Percentiles rank a stretch among this genome's conserved stretches.
phyloP scores from a whole-genome alignment of 139 green algal species.

The Edaphochlamys debaryana region DNA sequence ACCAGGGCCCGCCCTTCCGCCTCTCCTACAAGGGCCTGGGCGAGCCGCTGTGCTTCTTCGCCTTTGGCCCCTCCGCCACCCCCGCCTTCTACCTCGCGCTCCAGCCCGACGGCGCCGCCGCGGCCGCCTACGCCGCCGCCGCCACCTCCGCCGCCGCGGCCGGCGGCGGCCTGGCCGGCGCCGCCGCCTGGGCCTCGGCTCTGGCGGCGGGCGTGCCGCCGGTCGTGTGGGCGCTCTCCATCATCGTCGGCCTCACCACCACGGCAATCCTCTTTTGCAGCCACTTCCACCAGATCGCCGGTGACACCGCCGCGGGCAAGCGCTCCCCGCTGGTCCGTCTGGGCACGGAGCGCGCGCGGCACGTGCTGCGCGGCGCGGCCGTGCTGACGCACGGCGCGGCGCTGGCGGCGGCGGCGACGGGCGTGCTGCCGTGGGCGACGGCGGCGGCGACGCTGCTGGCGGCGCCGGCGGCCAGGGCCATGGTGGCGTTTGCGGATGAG shows the following conservation, averaged over 20 bases:
- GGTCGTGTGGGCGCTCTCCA: constrained; percentile 52
- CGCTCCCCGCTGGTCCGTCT: constrained; percentile 88
- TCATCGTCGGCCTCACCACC: constrained; percentile 88
- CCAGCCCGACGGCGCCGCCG: constrained; percentile 43
- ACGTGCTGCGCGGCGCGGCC: constrained; percentile 49
- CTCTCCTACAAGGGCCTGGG: constrained; percentile 97
- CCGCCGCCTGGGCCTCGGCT: background rate
- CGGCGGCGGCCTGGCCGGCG: background rate
- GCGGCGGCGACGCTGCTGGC: constrained; percentile 40
- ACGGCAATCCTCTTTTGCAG: constrained; percentile 93
- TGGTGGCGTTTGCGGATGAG: constrained; percentile 50
- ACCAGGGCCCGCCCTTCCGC: constrained; percentile 97
- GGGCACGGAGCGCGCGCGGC: constrained; percentile 62
- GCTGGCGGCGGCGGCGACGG: constrained; percentile 1
- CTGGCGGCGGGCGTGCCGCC: constrained; percentile 29
- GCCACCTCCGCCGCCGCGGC: background rate
- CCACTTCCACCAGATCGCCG: constrained; percentile 94
- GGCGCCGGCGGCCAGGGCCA: constrained; percentile 33
- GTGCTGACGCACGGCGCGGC: constrained; percentile 32
- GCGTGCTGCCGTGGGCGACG: constrained; percentile 33
- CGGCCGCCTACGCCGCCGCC: constrained; percentile 5
- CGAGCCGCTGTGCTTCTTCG: constrained; percentile 96
- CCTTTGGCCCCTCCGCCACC: constrained; percentile 94
- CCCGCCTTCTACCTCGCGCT: constrained; percentile 93
- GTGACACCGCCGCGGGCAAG: constrained; percentile 82